These are phyloP conservation scores for Parachlorella kessleri DNA, from an alignment of 139 green algal species.

Conservation along the genomic window DNA sequence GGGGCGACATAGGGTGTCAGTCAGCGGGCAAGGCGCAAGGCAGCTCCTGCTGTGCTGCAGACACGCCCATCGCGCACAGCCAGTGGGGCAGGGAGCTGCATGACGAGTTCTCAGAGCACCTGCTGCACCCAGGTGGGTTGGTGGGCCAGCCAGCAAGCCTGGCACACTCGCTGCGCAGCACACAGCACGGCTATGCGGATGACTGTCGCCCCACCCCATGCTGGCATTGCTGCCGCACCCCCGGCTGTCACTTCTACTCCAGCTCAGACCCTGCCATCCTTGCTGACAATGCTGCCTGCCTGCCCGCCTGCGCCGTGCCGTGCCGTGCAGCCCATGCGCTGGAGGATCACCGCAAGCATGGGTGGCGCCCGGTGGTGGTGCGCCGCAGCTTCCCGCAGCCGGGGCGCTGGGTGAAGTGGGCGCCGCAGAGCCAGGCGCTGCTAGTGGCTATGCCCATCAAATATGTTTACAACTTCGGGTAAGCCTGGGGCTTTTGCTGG, in stretches of 20 bases:
- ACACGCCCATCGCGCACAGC: neutral
- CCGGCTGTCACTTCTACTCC: too few relatives aligned
- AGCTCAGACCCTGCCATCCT: too few relatives aligned
- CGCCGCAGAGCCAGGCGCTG: slow-evolving; percentile 8
- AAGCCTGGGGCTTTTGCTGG: too few relatives aligned
- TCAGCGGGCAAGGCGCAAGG: neutral
- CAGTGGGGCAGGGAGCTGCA: neutral
- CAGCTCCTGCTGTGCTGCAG: neutral
- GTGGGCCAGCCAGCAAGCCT: too few relatives aligned
- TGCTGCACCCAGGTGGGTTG: slow-evolving; percentile 6
- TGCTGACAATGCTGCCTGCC: too few relatives aligned
- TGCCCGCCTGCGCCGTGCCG: too few relatives aligned
- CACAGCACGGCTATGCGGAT: too few relatives aligned
- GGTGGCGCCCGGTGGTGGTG: slow-evolving; percentile 6
- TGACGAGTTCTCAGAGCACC: neutral
- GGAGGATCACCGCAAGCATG: neutral
- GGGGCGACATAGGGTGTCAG: too few relatives aligned
- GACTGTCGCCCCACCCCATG: too few relatives aligned
- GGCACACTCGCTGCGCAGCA: too few relatives aligned
- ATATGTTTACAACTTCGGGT: slow-evolving; percentile 21
- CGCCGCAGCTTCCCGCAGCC: neutral
- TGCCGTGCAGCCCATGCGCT: neutral
- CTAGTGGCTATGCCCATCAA: neutral
- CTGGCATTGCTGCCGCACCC: too few relatives aligned
- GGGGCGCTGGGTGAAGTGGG: slow-evolving; percentile 10